Evolutionary conservation across 2,329 filamentous ascomycete species (phyloP).

Genomic region (Neofusicoccum cordaticola): DNA sequence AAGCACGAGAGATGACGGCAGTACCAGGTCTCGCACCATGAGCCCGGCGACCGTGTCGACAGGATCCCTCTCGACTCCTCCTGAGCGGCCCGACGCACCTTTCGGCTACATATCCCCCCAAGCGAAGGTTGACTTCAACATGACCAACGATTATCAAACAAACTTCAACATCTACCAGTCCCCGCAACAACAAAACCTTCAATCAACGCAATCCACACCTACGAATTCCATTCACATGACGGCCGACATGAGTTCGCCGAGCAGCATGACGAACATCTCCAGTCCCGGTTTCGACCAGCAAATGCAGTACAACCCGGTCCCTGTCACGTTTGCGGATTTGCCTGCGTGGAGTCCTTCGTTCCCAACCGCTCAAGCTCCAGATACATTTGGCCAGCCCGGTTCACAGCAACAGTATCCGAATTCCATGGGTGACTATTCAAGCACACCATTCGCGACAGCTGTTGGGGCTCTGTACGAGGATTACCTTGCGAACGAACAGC

Average conservation of each 20-base stretch:
- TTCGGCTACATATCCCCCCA: conserved; percentile 37
- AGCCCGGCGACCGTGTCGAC: conserved; percentile 43
- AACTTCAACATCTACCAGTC: conserved; percentile 24
- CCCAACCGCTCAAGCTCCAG: conserved; percentile 29
- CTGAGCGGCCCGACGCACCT: conserved; percentile 31
- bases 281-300: conserved; percentile 14
- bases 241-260: conserved; percentile 1
- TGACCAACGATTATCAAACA: conserved; percentile 17
- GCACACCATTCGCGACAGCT: not conserved
- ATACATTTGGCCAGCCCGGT: conserved; percentile 26
- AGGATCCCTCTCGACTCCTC: conserved; percentile 36
- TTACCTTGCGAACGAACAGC: conserved; percentile 44
- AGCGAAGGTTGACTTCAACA: conserved; percentile 28
- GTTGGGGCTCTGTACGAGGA: conserved; percentile 24
- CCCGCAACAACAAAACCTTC: conserved; percentile 25
- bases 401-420: conserved; percentile 20
- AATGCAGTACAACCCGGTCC: conserved; percentile 29
- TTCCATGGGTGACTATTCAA: not conserved
- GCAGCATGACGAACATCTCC: not conserved
- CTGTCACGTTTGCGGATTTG: conserved; percentile 36
- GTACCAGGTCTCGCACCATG: conserved; percentile 44
- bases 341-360: conserved; percentile 38
- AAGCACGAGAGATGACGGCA: conserved; percentile 36
- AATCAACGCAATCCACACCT: conserved; percentile 25
- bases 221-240: not conserved